Evolutionary conservation across 371 early-diverging fungal genomes (phyloP), one percentile per base, ranked within the genome.

Genomic region (Zancudomyces culisetae): DNA sequence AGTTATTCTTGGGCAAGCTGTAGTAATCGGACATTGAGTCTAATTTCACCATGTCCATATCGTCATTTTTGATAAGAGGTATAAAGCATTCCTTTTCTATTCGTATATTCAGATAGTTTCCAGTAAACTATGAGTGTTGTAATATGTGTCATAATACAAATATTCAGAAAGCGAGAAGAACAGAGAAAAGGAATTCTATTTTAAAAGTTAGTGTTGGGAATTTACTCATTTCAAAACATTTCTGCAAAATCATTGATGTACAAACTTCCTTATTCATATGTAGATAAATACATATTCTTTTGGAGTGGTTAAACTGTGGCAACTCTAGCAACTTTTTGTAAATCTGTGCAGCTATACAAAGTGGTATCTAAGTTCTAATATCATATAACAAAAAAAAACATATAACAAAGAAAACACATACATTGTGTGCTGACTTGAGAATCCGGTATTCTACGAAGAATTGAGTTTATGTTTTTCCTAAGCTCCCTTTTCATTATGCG

Each of bases 41-140:
- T 15, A 78, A 21, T 19, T 45, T 57, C 8, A 78, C 67, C 78
- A 78, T 78, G 27, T 64, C 61, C 78, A 75, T 75, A 1, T 20
- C 27, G 10, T 22, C 24, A 4, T 56, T 53, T 1, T 45, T 39
- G 43, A 71, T 68, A 8, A 59, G 40, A 1, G 75, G 75, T 18
- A 76, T 60, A 50, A 72, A 75, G 46, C 57, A 57, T 23, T 27
- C 27, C 26, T 55, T 55, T 18, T 23, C 57, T 53, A 19, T 3
- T 6, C 30, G n/a, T n/a, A n/a, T n/a, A n/a, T n/a, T n/a, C n/a
- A n/a, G n/a, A n/a, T n/a, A n/a, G n/a, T n/a, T n/a, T n/a, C n/a
- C n/a, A n/a, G n/a, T n/a, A n/a, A n/a, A n/a, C n/a, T n/a, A n/a
- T n/a, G n/a, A n/a, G n/a, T n/a, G n/a, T n/a, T n/a, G n/a, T n/a